These are phyloP conservation scores for Cryphonectria carpinicola DNA, from an alignment of 2,329 filamentous ascomycete species.

Conservation along the genomic window DNA sequence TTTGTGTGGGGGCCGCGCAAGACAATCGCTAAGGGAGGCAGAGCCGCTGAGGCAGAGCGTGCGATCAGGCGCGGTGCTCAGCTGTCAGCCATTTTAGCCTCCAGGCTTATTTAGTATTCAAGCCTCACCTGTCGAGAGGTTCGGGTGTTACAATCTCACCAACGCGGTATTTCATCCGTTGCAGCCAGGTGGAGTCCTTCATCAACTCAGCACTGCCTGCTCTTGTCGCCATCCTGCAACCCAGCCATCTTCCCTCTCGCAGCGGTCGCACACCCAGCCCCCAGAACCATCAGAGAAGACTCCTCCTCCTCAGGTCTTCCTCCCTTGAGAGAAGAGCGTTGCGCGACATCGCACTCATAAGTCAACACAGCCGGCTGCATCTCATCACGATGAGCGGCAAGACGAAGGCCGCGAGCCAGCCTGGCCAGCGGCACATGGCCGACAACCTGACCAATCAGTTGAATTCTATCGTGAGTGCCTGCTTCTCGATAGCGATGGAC, in stretches of 20 bases:
- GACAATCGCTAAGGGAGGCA: neutral
- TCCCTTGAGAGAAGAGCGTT: neutral
- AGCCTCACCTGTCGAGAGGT: neutral
- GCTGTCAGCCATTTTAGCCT: slow-evolving; percentile 1
- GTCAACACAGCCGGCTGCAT: neutral
- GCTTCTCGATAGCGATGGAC: neutral
- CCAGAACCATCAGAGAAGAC: neutral
- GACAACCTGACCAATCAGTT: slow-evolving; percentile 27
- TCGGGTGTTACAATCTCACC: neutral
- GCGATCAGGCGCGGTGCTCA: neutral
- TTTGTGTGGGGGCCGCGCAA: neutral
- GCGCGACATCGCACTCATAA: neutral
- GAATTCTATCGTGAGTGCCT: slow-evolving; percentile 25
- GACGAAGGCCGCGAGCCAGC: neutral
- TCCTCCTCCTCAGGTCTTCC: neutral
- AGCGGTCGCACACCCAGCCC: neutral
- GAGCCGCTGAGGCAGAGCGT: slow-evolving; percentile 3
- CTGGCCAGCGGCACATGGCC: slow-evolving; percentile 23
- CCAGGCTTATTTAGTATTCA: neutral
- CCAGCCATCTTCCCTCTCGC: neutral
- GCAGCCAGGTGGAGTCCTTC: neutral
- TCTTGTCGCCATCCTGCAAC: neutral
- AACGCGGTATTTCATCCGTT: neutral
- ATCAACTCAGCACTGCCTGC: neutral
- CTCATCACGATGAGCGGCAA: slow-evolving; percentile 12